Conservation (phyloP, 2,329 filamentous ascomycete genomes). For the Hymenotorrendiella dingleyae region DNA sequence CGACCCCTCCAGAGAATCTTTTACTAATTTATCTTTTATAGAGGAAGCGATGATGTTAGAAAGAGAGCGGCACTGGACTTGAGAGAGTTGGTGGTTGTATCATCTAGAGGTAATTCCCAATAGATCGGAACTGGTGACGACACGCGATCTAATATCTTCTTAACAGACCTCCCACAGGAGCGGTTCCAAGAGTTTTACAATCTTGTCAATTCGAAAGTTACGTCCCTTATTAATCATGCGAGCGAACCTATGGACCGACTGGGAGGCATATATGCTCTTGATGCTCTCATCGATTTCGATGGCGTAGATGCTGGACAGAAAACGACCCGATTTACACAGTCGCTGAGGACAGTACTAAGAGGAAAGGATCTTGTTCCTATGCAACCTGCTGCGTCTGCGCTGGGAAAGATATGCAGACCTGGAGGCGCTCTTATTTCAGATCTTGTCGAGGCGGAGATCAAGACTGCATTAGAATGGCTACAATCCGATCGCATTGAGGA, state of each 20-base stretch:
- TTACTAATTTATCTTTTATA: slow-evolving; percentile 12
- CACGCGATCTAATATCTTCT: neutral
- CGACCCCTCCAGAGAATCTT: too few species aligned
- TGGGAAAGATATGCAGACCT: slow-evolving; percentile 85
- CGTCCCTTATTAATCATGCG: slow-evolving; percentile 73
- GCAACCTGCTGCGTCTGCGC: slow-evolving; percentile 79
- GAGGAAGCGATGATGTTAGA: slow-evolving; percentile 28
- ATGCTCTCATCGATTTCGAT: slow-evolving; percentile 92
- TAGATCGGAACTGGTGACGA: neutral
- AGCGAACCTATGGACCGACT: slow-evolving; percentile 83
- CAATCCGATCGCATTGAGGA: slow-evolving; percentile 93
- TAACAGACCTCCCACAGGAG: slow-evolving; percentile 68
- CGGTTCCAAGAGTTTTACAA: slow-evolving; percentile 69
- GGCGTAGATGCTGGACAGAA: slow-evolving; percentile 90
- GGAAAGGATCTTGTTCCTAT: slow-evolving; percentile 89
- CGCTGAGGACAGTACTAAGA: slow-evolving; percentile 78
- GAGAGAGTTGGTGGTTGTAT: slow-evolving; percentile 29
- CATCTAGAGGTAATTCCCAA: slow-evolving; percentile 28
- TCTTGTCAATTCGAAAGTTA: slow-evolving; percentile 59
- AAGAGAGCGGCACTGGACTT: slow-evolving; percentile 30
- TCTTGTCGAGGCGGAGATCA: slow-evolving; percentile 92
- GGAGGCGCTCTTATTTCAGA: slow-evolving; percentile 93
- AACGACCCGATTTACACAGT: slow-evolving; percentile 89
- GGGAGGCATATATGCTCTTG: slow-evolving; percentile 86
- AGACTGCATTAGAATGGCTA: slow-evolving; percentile 93